Conservation (phyloP, 371 early-diverging fungal species). For the Mortierella sp. region DNA sequence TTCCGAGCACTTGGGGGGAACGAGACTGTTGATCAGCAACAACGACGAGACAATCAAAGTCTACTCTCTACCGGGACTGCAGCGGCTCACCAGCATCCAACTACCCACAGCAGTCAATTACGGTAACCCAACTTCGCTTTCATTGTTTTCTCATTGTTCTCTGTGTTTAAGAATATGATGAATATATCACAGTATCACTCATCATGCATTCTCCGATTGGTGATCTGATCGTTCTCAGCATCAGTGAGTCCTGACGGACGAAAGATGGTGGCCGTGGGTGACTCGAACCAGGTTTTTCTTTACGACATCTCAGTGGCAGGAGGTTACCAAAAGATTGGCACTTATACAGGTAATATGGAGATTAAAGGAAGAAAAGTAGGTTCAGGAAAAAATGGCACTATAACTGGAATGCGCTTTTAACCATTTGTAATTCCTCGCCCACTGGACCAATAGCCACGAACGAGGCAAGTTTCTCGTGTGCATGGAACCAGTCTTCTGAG, state of each 20-base stretch:
- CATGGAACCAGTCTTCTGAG: conserved; percentile 83
- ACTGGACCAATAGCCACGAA: conserved; percentile 29
- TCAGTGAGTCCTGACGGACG: conserved; percentile 87
- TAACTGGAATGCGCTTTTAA: conserved; percentile 6
- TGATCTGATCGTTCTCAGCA: no score
- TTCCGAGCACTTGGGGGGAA: conserved; percentile 69
- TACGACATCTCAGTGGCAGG: conserved; percentile 75
- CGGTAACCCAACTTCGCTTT: conserved; percentile 57
- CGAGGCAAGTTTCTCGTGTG: conserved; percentile 79
- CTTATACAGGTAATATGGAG: conserved; percentile 65
- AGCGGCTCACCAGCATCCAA: conserved; percentile 74
- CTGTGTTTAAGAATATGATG: no score
- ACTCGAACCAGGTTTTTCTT: conserved; percentile 83
- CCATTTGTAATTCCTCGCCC: neutral
- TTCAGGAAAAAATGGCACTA: conserved; percentile 25
- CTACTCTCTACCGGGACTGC: conserved; percentile 78
- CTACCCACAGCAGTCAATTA: conserved; percentile 89
- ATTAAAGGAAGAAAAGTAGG: neutral
- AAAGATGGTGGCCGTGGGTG: conserved; percentile 89
- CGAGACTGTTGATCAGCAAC: conserved; percentile 86
- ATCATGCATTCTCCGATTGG: no score
- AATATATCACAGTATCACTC: no score
- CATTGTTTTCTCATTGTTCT: no score
- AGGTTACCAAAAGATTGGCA: conserved; percentile 72
- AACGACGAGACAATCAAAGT: conserved; percentile 95